Conservation (phyloP, 208 protist species). For the Trypanosoma boissoni region DNA sequence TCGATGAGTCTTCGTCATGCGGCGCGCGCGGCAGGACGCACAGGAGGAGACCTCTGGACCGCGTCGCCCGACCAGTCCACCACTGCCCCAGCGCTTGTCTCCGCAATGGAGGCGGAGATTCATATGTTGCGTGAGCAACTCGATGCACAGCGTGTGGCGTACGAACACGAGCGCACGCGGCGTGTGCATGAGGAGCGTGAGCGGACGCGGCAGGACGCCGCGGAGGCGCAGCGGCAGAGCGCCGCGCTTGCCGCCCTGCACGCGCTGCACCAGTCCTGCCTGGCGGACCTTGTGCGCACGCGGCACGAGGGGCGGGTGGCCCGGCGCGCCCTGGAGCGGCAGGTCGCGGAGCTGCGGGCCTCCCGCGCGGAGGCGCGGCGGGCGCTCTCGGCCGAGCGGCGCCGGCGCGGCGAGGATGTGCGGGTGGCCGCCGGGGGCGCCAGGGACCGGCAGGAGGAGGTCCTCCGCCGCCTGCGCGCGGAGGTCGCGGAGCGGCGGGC, state of each 20-base stretch:
- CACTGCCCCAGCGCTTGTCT: slow-evolving; percentile 27
- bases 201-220: slow-evolving; percentile 27
- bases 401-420: slow-evolving; percentile 25
- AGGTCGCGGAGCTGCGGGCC: slow-evolving; percentile 44
- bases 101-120: slow-evolving; percentile 50
- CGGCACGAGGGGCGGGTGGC: slow-evolving; percentile 47
- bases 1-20: slow-evolving; percentile 3
- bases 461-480: slow-evolving; percentile 15
- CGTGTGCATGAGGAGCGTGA: slow-evolving; percentile 27
- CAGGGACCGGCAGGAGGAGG: slow-evolving; percentile 13
- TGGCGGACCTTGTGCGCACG: slow-evolving; percentile 54
- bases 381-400: slow-evolving; percentile 19
- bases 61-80: slow-evolving; percentile 5
- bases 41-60: slow-evolving; percentile 17
- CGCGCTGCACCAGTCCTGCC: slow-evolving; percentile 42
- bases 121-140: slow-evolving; percentile 57
- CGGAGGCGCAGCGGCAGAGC: slow-evolving; percentile 25
- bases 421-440: neutral
- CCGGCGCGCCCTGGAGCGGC: slow-evolving; percentile 33
- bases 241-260: slow-evolving; percentile 48
- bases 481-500: neutral
- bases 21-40: neutral
- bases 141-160: slow-evolving; percentile 51
- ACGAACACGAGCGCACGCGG: slow-evolving; percentile 49
- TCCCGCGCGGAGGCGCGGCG: slow-evolving; percentile 10